phyloP scores from a whole-genome alignment of 2,329 filamentous ascomycete genomes.

The Tolypocladium amazonense region DNA sequence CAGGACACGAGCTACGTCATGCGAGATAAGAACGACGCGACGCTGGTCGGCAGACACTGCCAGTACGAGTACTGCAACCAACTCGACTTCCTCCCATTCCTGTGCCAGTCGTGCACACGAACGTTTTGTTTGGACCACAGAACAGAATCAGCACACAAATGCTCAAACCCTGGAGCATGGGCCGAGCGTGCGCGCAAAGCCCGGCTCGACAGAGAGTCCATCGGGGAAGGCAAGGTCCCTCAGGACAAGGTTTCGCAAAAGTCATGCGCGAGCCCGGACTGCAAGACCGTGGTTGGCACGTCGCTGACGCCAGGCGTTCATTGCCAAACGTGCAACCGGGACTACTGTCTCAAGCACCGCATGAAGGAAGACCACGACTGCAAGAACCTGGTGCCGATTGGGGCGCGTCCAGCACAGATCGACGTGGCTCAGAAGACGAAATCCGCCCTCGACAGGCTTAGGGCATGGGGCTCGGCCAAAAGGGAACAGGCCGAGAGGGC shows the following conservation, averaged over 20 bases:
- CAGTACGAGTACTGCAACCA: constrained; percentile 85
- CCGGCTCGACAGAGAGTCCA: constrained; percentile 40
- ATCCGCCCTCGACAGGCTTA: constrained; percentile 66
- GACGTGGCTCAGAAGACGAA: constrained; percentile 52
- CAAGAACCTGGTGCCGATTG: constrained; percentile 55
- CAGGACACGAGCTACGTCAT: constrained; percentile 57
- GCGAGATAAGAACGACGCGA: constrained; percentile 62
- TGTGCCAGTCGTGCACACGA: constrained; percentile 75
- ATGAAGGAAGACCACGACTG: constrained; percentile 78
- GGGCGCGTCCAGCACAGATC: constrained; percentile 33
- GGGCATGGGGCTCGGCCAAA: constrained; percentile 71
- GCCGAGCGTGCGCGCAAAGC: constrained; percentile 45
- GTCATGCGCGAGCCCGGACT: constrained; percentile 54
- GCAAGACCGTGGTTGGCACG: constrained; percentile 63
- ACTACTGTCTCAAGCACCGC: constrained; percentile 71
- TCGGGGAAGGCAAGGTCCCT: constrained; percentile 43
- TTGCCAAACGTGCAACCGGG: constrained; percentile 59
- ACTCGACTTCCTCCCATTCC: constrained; percentile 92
- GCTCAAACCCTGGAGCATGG: constrained; percentile 50
- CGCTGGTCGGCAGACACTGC: constrained; percentile 83
- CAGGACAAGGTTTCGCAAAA: constrained; percentile 48
- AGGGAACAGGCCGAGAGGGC: constrained; percentile 48
- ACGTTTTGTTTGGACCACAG: constrained; percentile 94
- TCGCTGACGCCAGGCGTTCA: constrained; percentile 57
- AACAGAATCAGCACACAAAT: constrained; percentile 70